Conservation (phyloP, 768 basidiomycete species). For the Cystofilobasidium ferigula region DNA sequence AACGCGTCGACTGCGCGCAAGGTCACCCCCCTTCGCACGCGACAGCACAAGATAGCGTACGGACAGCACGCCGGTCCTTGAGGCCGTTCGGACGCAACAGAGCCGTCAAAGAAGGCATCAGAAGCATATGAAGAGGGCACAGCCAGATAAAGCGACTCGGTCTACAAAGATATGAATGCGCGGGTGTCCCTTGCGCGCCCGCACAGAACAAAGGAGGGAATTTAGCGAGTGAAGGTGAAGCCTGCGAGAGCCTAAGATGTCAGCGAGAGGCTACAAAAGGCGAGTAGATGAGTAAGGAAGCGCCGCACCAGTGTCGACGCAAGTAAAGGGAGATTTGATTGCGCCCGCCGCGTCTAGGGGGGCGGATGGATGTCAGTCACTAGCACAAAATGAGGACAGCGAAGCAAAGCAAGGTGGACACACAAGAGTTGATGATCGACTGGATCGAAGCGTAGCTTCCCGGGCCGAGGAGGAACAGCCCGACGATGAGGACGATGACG, state of each 20-base stretch:
- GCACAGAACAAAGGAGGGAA: too few species aligned
- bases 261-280: constrained; percentile 1
- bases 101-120: too few species aligned
- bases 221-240: constrained; percentile 22
- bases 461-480: constrained; percentile 8
- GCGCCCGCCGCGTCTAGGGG: not conserved
- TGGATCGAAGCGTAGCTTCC: constrained; percentile 30
- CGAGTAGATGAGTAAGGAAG: not conserved
- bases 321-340: constrained; percentile 29
- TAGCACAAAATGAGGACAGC: not conserved
- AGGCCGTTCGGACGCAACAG: too few species aligned
- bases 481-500: constrained; percentile 23
- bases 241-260: not conserved
- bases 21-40: too few species aligned
- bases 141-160: too few species aligned
- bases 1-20: too few species aligned
- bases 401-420: too few species aligned
- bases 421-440: constrained; percentile 28
- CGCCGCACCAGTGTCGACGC: constrained; percentile 16
- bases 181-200: not conserved
- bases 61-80: too few species aligned
- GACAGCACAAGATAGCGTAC: too few species aligned
- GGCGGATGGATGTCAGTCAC: not conserved
- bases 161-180: too few species aligned
- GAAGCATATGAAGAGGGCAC: too few species aligned